phyloP scores from a whole-genome alignment of 2,329 filamentous ascomycete genomes.

The Neopestalotiopsis clavispora region DNA sequence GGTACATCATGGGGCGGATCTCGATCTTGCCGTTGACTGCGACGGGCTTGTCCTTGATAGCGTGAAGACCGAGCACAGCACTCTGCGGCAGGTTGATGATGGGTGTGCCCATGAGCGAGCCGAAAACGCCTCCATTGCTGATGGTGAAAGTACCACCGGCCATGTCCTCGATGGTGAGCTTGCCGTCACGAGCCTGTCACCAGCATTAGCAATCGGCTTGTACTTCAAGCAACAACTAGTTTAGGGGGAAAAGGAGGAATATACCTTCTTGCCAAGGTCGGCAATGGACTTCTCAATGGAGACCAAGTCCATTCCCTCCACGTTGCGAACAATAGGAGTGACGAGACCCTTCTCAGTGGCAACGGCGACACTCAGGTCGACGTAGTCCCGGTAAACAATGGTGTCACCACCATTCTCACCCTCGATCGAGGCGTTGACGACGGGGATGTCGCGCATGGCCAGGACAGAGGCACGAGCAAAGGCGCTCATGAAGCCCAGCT shows the following conservation, averaged over 20 bases:
- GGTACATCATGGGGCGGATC: constrained; percentile 99
- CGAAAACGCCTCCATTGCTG: constrained; percentile 96
- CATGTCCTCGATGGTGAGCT: constrained; percentile 99
- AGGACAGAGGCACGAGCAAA: constrained; percentile 90
- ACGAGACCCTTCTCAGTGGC: constrained; percentile 97
- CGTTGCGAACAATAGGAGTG: constrained; percentile 94
- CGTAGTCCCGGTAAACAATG: constrained; percentile 97
- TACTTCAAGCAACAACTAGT: neutral
- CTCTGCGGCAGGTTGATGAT: constrained; percentile 98
- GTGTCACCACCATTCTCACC: constrained; percentile 94
- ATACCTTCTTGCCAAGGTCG: constrained; percentile 92
- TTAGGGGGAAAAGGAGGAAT: constrained; percentile 23
- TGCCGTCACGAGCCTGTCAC: constrained; percentile 85
- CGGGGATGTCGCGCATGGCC: constrained; percentile 93
- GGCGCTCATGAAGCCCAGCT: constrained; percentile 99
- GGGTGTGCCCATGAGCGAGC: constrained; percentile 94
- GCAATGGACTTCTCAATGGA: constrained; percentile 90
- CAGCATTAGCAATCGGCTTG: neutral
- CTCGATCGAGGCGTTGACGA: constrained; percentile 96
- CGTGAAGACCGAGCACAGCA: constrained; percentile 89
- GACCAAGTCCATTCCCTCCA: constrained; percentile 85
- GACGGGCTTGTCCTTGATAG: constrained; percentile 93
- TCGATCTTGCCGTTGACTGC: constrained; percentile 93
- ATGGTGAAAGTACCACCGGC: constrained; percentile 98
- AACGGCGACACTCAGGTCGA: constrained; percentile 96